These are phyloP conservation scores for Gossypium stocksii DNA, from an alignment of 345 rosid genomes.

Conservation along the genomic window DNA sequence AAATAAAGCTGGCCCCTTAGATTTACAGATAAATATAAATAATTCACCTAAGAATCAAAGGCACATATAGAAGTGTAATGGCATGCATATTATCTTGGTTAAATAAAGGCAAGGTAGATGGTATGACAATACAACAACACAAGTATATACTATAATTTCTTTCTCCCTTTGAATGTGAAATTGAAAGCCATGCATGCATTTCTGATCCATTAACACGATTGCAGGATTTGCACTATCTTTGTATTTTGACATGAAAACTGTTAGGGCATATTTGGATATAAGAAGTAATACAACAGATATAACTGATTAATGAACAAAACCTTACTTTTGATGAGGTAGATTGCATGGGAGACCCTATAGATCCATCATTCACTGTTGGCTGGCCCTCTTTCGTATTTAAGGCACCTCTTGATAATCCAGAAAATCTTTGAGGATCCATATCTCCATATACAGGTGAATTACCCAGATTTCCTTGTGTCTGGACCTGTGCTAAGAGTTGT, in stretches of 20 bases:
- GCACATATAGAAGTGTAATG: neutral
- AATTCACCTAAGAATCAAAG: neutral
- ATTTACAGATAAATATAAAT: neutral
- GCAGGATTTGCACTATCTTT: neutral
- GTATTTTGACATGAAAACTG: neutral
- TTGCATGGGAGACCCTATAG: constrained; percentile 95
- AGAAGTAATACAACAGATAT: neutral
- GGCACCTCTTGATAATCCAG: constrained; percentile 71
- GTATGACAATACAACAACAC: neutral
- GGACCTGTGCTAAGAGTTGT: constrained; percentile 76
- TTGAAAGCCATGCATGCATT: neutral
- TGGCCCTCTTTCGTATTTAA: constrained; percentile 81
- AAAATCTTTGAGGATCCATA: constrained; percentile 71
- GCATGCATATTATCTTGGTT: neutral
- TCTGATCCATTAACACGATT: constrained; percentile 1
- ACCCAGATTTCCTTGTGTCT: constrained; percentile 74
- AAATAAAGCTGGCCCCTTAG: neutral
- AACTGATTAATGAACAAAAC: constrained; percentile 9
- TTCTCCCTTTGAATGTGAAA: neutral
- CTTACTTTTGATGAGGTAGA: constrained; percentile 88
- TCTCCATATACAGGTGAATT: constrained; percentile 67
- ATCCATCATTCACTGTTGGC: constrained; percentile 67
- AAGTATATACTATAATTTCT: neutral
- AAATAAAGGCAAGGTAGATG: neutral
- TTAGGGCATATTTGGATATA: neutral